Conservation (phyloP, 768 basidiomycete species). For the Phylloporus arenicola region DNA sequence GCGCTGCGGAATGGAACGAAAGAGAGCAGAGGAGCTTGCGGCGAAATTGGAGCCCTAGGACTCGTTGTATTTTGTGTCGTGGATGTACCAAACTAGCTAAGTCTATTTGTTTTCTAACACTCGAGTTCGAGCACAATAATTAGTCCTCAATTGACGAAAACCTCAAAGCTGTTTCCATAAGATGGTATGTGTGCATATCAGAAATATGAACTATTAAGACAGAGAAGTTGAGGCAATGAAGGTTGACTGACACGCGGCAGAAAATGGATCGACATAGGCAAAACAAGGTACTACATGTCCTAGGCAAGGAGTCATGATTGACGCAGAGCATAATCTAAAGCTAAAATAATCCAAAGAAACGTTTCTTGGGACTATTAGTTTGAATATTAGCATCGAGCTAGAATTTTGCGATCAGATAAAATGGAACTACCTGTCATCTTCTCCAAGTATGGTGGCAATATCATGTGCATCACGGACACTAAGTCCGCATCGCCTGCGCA, state of each 20-base stretch:
- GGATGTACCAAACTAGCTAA: too few species aligned
- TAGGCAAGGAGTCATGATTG: neutral
- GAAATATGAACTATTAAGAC: too few species aligned
- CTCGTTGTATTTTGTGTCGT: too few species aligned
- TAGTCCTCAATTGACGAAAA: too few species aligned
- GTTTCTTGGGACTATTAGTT: neutral
- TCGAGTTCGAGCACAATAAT: too few species aligned
- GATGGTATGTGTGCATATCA: too few species aligned
- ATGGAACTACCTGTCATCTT: neutral
- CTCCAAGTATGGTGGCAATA: neutral
- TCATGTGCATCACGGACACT: neutral
- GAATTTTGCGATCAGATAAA: neutral
- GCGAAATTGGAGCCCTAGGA: neutral
- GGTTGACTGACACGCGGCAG: too few species aligned
- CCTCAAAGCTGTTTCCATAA: too few species aligned
- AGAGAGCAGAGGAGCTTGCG: neutral
- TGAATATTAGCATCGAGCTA: neutral
- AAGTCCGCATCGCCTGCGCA: neutral
- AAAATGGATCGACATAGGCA: neutral
- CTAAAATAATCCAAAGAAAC: neutral
- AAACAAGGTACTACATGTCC: neutral
- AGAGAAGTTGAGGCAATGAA: too few species aligned
- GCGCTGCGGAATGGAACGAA: neutral
- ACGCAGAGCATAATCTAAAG: too few species aligned
- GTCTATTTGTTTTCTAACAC: too few species aligned